Percentiles rank a stretch among this genome's conserved stretches.
phyloP scores from a whole-genome alignment of 2,329 filamentous ascomycete genomes.

The Aureobasidium uvarum region DNA sequence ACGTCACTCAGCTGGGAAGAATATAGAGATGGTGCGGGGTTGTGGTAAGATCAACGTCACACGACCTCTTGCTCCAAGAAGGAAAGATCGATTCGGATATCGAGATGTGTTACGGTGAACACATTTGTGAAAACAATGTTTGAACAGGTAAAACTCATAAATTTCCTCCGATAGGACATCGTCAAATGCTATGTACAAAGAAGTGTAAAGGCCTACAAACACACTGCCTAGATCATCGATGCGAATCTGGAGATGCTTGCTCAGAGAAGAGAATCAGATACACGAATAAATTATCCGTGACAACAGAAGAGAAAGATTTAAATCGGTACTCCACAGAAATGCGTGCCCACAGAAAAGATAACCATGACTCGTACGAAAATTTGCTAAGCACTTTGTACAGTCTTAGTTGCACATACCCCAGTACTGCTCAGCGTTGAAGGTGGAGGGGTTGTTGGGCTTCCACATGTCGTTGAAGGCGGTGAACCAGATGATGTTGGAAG shows the following conservation, averaged over 20 bases:
- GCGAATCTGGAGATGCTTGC: constrained; percentile 3
- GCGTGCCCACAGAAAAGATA: constrained; percentile 19
- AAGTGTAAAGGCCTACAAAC: constrained; percentile 22
- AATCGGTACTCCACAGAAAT: constrained; percentile 21
- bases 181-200: constrained; percentile 26
- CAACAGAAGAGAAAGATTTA: not conserved
- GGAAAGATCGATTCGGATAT: not conserved
- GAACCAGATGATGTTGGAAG: constrained; percentile 65
- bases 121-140: not conserved
- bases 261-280: constrained; percentile 11
- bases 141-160: constrained; percentile 10
- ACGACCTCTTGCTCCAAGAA: not conserved
- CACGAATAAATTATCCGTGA: not conserved
- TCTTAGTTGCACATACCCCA: constrained; percentile 57
- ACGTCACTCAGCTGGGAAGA: not conserved
- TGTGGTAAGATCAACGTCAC: not conserved
- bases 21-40: not conserved
- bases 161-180: constrained; percentile 1
- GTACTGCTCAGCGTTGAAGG: constrained; percentile 70
- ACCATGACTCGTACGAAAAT: constrained; percentile 26
- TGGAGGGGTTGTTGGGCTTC: constrained; percentile 64
- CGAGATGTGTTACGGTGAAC: too few species aligned
- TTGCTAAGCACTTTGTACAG: constrained; percentile 15
- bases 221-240: constrained; percentile 17
- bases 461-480: constrained; percentile 76